A percentile compares a stretch with the other conserved stretches of the same genome.
Evolutionary conservation across 805 yeast genomes (phyloP).

Genomic region (Candida sonorensis): DNA sequence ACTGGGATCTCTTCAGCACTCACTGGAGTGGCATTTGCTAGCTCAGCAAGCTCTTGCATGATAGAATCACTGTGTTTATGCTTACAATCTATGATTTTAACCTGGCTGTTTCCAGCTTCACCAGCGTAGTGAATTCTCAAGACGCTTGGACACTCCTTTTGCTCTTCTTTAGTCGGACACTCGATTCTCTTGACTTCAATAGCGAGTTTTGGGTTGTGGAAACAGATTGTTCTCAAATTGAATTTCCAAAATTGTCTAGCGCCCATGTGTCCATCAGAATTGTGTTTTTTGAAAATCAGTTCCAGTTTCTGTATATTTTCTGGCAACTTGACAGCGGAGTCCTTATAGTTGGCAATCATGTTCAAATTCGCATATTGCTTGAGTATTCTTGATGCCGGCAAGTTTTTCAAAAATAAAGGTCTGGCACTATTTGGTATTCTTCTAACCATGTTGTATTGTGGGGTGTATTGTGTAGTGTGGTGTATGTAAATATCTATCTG

Average conservation of each 20-base stretch:
- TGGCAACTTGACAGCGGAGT: constrained; percentile 33
- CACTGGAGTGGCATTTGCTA: constrained; percentile 46
- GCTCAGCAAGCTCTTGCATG: constrained; percentile 45
- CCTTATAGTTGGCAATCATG: constrained; percentile 41
- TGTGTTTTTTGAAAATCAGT: constrained; percentile 42
- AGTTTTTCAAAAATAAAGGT: constrained; percentile 23
- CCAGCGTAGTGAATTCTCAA: constrained; percentile 34
- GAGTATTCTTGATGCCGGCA: constrained; percentile 35
- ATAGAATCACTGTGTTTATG: constrained; percentile 44
- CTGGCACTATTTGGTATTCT: constrained; percentile 15
- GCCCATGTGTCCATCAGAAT: constrained; percentile 54
- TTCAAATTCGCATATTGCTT: constrained; percentile 47
- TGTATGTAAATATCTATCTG: too few species aligned
- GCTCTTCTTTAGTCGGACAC: constrained; percentile 34
- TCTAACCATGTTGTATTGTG: constrained; percentile 10
- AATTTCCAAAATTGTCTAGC: constrained; percentile 70
- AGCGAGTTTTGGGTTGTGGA: constrained; percentile 70
- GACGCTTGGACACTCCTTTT: constrained; percentile 37
- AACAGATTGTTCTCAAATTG: constrained; percentile 69
- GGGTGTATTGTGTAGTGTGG: too few species aligned
- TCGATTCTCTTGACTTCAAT: constrained; percentile 55
- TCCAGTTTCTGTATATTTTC: constrained; percentile 36
- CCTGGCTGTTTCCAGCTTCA: constrained; percentile 21
- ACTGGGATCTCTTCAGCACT: constrained; percentile 38
- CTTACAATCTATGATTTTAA: constrained; percentile 46